Conservation (phyloP, 306 rosid genomes). For the Vigna mungo region DNA sequence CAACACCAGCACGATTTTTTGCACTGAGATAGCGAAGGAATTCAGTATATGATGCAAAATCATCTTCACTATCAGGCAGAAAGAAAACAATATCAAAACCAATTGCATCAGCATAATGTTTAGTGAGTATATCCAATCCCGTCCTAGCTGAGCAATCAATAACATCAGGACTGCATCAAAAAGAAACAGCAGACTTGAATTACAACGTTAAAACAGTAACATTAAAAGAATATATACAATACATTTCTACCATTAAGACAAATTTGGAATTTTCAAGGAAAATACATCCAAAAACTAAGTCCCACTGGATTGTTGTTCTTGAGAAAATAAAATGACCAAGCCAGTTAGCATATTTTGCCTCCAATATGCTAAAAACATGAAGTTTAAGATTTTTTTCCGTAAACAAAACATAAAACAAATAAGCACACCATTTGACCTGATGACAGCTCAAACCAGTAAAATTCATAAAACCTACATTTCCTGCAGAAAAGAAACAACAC, state of each 20-base stretch:
- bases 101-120: conserved; percentile 93
- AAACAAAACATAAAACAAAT: not conserved
- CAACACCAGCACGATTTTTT: conserved; percentile 98
- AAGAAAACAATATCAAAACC: conserved; percentile 94
- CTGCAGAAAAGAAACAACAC: not conserved
- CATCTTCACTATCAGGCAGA: conserved; percentile 96
- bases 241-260: conserved; percentile 5
- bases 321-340: not conserved
- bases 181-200: conserved; percentile 43
- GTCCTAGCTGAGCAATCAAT: conserved; percentile 99
- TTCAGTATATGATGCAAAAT: conserved; percentile 99
- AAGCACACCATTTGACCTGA: not conserved
- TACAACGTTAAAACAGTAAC: conserved; percentile 27
- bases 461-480: conserved; percentile 9
- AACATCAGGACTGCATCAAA: conserved; percentile 85
- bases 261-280: conserved; percentile 8
- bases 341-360: not conserved
- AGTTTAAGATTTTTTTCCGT: not conserved
- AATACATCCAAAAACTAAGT: not conserved
- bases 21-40: conserved; percentile 91
- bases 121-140: conserved; percentile 88
- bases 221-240: conserved; percentile 27
- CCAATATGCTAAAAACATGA: not conserved
- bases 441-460: conserved; percentile 30
- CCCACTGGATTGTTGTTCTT: not conserved